Evolutionary conservation across 768 basidiomycete genomes (phyloP).

Genomic region (Amanita rimosa): DNA sequence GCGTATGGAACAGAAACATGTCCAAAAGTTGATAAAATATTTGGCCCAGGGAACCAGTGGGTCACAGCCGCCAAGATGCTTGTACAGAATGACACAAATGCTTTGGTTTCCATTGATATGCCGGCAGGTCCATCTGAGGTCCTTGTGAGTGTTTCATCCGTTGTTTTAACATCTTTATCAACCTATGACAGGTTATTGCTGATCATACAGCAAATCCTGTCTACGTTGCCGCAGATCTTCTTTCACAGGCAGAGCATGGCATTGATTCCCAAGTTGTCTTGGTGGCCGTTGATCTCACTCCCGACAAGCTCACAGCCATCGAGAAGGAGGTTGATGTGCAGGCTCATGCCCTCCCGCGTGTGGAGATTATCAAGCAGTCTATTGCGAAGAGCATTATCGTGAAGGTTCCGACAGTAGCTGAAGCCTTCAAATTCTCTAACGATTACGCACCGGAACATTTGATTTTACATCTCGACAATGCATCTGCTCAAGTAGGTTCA

Average conservation of each 20-base stretch:
- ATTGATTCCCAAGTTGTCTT: constrained; percentile 97
- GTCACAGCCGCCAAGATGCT: constrained; percentile 99
- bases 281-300: constrained; percentile 62
- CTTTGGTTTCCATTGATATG: constrained; percentile 96
- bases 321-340: constrained; percentile 82
- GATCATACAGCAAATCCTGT: constrained; percentile 78
- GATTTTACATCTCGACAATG: constrained; percentile 77
- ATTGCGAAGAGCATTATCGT: constrained; percentile 89
- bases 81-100: constrained; percentile 97
- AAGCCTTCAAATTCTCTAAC: constrained; percentile 86
- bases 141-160: constrained; percentile 46
- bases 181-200: constrained; percentile 70
- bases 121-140: constrained; percentile 98
- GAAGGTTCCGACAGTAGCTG: constrained; percentile 47
- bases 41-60: constrained; percentile 99
- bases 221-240: constrained; percentile 92
- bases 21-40: constrained; percentile 98
- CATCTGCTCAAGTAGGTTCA: constrained; percentile 44
- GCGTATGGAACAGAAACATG: constrained; percentile 94
- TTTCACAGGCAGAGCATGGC: constrained; percentile 98
- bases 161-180: neutral
- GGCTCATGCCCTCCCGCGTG: constrained; percentile 76
- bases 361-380: constrained; percentile 84
- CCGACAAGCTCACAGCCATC: constrained; percentile 54
- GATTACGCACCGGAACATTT: constrained; percentile 98